These are phyloP conservation scores for Haematococcus lacustris DNA, from an alignment of 139 green algal species.

Conservation along the genomic window DNA sequence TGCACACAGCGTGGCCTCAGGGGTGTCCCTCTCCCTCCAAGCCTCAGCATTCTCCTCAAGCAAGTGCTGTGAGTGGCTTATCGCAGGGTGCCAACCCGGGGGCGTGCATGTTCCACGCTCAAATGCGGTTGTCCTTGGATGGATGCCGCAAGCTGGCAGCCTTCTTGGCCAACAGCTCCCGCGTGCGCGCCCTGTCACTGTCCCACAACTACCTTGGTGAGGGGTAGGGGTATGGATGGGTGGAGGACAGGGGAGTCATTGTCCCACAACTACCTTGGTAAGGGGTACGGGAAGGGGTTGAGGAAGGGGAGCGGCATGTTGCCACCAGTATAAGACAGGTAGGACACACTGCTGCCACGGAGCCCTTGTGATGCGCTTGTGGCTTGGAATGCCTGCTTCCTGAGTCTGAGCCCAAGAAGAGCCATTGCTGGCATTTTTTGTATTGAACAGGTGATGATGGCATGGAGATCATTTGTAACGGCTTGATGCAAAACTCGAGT, in stretches of 20 bases:
- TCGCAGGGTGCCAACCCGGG: conserved; percentile 21
- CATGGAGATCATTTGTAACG: conserved; percentile 30
- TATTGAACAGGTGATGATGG: conserved; percentile 29
- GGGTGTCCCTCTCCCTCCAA: no score
- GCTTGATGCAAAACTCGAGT: conserved; percentile 31
- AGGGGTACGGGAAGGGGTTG: not conserved
- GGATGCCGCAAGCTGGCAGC: conserved; percentile 38
- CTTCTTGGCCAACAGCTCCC: conserved; percentile 23
- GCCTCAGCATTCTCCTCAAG: no score
- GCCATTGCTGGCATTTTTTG: not conserved
- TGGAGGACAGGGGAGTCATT: no score
- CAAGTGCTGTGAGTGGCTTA: no score
- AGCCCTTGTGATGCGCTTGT: not conserved
- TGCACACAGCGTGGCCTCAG: no score
- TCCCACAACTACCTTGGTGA: conserved; percentile 44
- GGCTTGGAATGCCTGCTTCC: not conserved
- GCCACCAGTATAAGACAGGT: no score
- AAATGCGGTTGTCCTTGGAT: conserved; percentile 43
- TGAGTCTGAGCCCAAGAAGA: not conserved
- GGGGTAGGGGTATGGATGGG: not conserved
- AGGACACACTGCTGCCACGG: no score
- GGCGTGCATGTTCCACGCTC: conserved; percentile 44
- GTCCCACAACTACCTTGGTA: conserved; percentile 43
- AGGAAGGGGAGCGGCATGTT: not conserved
- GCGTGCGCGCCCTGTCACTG: conserved; percentile 38